These are phyloP conservation scores for Chenopodium berlandieri DNA, from an alignment of 148 eudicot species.

Conservation along the genomic window DNA sequence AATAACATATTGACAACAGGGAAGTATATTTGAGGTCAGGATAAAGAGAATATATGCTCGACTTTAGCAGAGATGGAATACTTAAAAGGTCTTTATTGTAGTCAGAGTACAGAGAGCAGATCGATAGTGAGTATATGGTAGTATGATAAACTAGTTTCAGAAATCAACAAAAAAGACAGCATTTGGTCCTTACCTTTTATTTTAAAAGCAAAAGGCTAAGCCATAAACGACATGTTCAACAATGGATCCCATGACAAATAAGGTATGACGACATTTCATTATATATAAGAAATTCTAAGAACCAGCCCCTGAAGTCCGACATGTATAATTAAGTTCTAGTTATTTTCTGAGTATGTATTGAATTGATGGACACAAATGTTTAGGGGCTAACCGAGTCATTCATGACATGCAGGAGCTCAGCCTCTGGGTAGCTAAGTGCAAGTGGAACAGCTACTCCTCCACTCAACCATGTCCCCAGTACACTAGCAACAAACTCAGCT, in stretches of 20 bases:
- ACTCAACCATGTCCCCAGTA: constrained; percentile 91
- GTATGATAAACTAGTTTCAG: background rate
- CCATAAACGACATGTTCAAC: background rate
- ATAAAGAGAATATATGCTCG: background rate
- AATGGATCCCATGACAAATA: background rate
- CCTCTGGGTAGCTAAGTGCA: constrained; percentile 98
- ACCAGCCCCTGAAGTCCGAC: background rate
- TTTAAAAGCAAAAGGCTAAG: background rate
- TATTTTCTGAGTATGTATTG: background rate
- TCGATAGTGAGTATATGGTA: background rate
- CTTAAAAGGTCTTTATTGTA: background rate
- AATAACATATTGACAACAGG: background rate
- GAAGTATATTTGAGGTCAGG: background rate
- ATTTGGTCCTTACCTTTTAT: background rate
- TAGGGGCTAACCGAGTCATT: constrained; percentile 71
- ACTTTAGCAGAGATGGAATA: background rate
- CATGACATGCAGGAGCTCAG: constrained; percentile 97
- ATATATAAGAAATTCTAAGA: background rate
- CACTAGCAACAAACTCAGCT: constrained; percentile 92
- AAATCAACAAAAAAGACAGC: background rate
- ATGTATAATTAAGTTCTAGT: background rate
- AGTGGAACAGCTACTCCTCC: constrained; percentile 99
- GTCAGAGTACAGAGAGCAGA: background rate
- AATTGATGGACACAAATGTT: constrained; percentile 1
- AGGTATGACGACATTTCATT: background rate